phyloP scores from a whole-genome alignment of 164 flowering plant species.

The Kingdonia uniflora region DNA sequence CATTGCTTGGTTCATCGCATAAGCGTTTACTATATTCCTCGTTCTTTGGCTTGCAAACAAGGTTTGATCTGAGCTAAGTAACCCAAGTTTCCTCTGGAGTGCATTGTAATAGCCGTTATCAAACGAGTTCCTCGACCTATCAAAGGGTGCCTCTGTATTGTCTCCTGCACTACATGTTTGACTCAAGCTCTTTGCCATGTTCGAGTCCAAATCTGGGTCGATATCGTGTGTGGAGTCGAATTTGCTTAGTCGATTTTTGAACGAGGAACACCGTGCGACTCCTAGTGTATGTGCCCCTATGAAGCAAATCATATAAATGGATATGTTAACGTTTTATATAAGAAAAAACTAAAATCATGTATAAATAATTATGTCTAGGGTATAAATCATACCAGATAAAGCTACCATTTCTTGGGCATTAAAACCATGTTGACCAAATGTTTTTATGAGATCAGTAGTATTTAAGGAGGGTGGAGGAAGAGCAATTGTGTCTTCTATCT shows the following conservation, averaged over 20 bases:
- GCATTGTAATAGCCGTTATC: not conserved
- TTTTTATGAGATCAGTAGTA: constrained; percentile 41
- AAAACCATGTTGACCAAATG: constrained; percentile 60
- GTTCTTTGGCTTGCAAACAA: constrained; percentile 37
- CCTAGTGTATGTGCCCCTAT: constrained; percentile 1
- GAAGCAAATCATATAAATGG: not conserved
- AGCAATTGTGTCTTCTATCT: constrained; percentile 62
- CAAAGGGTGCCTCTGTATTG: not conserved
- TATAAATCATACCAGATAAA: constrained; percentile 44
- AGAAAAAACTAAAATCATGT: not conserved
- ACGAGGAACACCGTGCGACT: not conserved
- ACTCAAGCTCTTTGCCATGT: not conserved
- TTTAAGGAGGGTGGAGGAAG: constrained; percentile 61
- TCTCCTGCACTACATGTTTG: not conserved
- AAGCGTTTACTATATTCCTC: constrained; percentile 5
- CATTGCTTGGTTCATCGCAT: constrained; percentile 57
- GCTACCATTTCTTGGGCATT: constrained; percentile 70
- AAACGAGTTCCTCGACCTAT: not conserved
- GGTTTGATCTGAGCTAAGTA: constrained; percentile 14
- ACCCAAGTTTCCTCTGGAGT: not conserved
- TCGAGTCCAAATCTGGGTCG: not conserved
- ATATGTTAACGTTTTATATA: too few relatives aligned
- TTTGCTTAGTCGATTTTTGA: not conserved
- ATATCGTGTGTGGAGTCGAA: not conserved
- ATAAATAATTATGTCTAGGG: too few relatives aligned